phyloP scores from a whole-genome alignment of 2,329 filamentous ascomycete species.

The Coniochaeta sp. region DNA sequence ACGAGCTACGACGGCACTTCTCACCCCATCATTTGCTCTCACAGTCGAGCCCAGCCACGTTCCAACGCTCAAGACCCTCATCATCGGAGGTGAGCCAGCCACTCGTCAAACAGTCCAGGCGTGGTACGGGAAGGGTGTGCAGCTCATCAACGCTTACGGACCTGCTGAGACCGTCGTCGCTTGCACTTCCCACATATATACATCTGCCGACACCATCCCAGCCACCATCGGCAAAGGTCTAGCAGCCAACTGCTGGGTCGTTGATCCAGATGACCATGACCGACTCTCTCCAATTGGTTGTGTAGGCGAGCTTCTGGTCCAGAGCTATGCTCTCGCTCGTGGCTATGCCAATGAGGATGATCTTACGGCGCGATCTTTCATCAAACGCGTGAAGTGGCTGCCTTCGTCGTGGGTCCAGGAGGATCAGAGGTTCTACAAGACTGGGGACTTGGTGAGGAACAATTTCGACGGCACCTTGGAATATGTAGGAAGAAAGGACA shows the following conservation, averaged over 20 bases:
- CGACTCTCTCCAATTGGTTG: conserved; percentile 12
- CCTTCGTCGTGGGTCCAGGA: no score
- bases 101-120: conserved; percentile 37
- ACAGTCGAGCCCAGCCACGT: conserved; percentile 6
- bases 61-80: conserved; percentile 5
- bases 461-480: conserved; percentile 26
- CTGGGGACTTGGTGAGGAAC: conserved; percentile 36
- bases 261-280: conserved; percentile 7
- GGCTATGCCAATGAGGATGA: conserved; percentile 15
- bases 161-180: conserved; percentile 28
- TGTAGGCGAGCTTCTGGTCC: conserved; percentile 22
- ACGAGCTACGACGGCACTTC: neutral
- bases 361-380: no score
- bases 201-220: neutral
- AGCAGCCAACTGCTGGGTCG: conserved; percentile 7
- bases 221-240: neutral
- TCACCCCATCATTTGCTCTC: neutral
- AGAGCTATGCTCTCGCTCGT: conserved; percentile 38
- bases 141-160: conserved; percentile 39
- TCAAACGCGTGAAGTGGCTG: neutral
- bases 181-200: neutral
- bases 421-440: conserved; percentile 31
- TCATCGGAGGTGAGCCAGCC: conserved; percentile 40
- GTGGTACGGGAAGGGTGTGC: conserved; percentile 35
- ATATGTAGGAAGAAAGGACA: conserved; percentile 43